Evolutionary conservation across 495 filamentous ascomycete species (phyloP), one percentile per base, ranked within the genome.

Genomic region (Penicillium coprophilum): DNA sequence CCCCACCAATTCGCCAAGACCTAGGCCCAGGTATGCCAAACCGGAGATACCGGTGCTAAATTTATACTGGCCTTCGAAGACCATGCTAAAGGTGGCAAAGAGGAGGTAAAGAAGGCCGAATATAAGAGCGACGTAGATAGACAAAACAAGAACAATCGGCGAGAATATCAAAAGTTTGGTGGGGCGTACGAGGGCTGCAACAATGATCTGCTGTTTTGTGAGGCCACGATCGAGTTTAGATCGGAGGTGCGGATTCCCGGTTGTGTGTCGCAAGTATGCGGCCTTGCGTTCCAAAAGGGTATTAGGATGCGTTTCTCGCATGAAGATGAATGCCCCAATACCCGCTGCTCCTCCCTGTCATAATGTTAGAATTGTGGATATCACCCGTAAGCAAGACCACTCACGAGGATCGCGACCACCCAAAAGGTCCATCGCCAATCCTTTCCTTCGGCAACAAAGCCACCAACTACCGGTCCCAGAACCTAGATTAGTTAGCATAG

Each of bases 71-170:
- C 57, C 52, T 28, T 71, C 53, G 59, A 83, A 84, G 8, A 81
- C 72, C 53, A 67, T 72, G 5, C 80, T 78, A 46, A 85, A 81
- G 6, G 82, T 82, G 20, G 82, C 80, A 60, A 86, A 87, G 64
- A 87, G 81, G 41, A 71, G 68, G 58, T 82, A 87, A 2, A 85
- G 75, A 2, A 84, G 74, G 1, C 76, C 80, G 63, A 84, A 87
- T n/a, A 80, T 75, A 64, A 85, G 82, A 7, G 82, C 75, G 5
- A 79, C 73, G 60, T 87, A 88, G 20, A 86, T 55, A 27, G 79
- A 80, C 32, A 86, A 64, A 27, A 76, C 76, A 9, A 77, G 63
- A 20, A 88, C 82, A 55, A 88, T 84, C 9, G 85, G 84, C 61
- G 87, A 85, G 41, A 80, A 48, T 45, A 88, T 21, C 15, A 61